phyloP scores from a whole-genome alignment of 352 stramenopile genomes.

The Phytophthora citrophthora region DNA sequence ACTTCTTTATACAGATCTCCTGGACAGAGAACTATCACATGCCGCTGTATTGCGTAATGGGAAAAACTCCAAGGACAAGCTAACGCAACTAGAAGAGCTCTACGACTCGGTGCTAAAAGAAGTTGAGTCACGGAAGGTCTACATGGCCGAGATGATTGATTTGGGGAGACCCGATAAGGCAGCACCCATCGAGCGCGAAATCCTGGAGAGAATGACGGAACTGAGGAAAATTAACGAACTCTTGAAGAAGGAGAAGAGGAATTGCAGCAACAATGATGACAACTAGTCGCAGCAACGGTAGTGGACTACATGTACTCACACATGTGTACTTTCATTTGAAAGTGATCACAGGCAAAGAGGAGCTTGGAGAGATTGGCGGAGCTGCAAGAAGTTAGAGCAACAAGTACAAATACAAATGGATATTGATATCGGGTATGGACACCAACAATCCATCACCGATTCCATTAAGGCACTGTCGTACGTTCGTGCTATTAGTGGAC shows the following conservation, averaged over 20 bases:
- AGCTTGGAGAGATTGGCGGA: no score
- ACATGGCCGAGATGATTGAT: constrained; percentile 70
- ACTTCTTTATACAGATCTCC: constrained; percentile 45
- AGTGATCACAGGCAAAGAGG: no score
- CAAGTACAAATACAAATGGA: no score
- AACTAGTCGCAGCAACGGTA: constrained; percentile 4
- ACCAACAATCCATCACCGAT: not conserved
- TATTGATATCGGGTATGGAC: no score
- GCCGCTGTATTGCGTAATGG: constrained; percentile 48
- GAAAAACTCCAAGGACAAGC: constrained; percentile 38
- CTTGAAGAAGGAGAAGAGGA: constrained; percentile 52
- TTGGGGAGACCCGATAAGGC: constrained; percentile 52
- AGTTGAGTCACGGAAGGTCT: constrained; percentile 68
- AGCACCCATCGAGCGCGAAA: constrained; percentile 60
- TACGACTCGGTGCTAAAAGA: constrained; percentile 68
- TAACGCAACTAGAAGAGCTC: constrained; percentile 69
- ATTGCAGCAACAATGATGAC: constrained; percentile 5
- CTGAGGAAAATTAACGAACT: constrained; percentile 68
- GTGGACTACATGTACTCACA: not conserved
- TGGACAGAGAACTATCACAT: constrained; percentile 69
- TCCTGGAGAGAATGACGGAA: constrained; percentile 68
- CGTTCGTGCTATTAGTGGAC: not conserved
- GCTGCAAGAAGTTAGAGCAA: no score
- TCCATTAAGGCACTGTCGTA: no score
- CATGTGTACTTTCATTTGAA: no score